Conservation (phyloP, 73 alveolate genomes). For the Blepharisma japonicum region DNA sequence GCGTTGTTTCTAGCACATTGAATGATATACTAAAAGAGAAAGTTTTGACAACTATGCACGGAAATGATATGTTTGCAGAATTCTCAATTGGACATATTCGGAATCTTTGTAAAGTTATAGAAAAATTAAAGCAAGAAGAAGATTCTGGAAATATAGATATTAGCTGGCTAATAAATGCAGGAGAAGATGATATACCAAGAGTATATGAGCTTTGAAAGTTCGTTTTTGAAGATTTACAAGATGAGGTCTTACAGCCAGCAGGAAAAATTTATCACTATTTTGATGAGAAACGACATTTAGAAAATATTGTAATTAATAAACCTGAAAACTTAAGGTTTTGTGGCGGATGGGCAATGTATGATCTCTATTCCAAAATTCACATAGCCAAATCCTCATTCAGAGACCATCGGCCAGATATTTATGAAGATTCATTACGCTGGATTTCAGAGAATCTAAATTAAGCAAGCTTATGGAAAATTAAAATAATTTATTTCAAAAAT, state of each 20-base stretch:
- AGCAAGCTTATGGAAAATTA: no score
- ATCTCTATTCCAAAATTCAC: neutral
- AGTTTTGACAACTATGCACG: neutral
- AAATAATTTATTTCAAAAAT: neutral
- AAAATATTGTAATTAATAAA: neutral
- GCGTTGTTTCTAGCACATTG: neutral
- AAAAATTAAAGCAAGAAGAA: neutral
- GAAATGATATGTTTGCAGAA: neutral
- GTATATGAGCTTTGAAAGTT: neutral
- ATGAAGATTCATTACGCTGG: neutral
- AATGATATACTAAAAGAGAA: neutral
- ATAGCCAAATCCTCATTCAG: neutral
- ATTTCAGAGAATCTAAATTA: no score
- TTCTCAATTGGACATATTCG: neutral
- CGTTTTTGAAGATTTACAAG: neutral
- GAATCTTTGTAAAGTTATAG: neutral
- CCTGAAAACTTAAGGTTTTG: neutral
- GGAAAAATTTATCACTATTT: constrained; percentile 7
- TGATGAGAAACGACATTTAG: neutral
- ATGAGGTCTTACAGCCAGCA: neutral
- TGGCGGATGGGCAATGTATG: neutral
- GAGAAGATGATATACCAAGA: neutral
- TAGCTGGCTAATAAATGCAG: neutral
- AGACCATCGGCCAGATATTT: constrained; percentile 9
- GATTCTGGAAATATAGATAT: neutral